Evolutionary conservation across 1,139 yeast genomes (phyloP).

Genomic region (Geotrichum bryndzae): DNA sequence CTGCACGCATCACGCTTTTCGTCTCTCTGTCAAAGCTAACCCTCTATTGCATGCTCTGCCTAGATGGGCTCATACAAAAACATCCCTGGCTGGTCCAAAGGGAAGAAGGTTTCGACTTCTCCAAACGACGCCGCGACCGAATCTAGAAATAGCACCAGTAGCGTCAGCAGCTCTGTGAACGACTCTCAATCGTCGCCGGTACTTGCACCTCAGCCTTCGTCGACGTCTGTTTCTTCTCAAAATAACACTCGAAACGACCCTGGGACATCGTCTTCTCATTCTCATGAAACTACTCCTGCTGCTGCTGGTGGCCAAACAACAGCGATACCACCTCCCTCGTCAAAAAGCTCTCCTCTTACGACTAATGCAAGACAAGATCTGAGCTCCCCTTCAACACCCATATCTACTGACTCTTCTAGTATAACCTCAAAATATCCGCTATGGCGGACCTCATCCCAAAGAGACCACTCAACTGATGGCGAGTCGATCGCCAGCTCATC

Average conservation of each 20-base stretch:
- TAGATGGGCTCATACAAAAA: conserved; percentile 7
- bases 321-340: not conserved
- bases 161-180: not conserved
- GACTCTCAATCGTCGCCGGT: not conserved
- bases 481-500: not conserved
- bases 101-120: conserved; percentile 1
- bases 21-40: not conserved
- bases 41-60: not conserved
- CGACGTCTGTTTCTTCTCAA: not conserved
- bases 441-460: conserved; percentile 1
- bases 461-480: not conserved
- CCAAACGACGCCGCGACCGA: not conserved
- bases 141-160: not conserved
- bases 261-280: not conserved
- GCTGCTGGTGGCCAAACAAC: not conserved
- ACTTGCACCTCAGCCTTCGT: not conserved
- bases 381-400: not conserved
- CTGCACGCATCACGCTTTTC: not conserved
- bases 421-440: not conserved
- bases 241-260: not conserved
- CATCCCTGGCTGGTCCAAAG: conserved; percentile 1
- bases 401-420: not conserved
- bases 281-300: not conserved
- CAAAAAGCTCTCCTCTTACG: not conserved
- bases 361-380: not conserved